Evolutionary conservation across 306 rosid species (phyloP).

Genomic region (Mimosa pudica): DNA sequence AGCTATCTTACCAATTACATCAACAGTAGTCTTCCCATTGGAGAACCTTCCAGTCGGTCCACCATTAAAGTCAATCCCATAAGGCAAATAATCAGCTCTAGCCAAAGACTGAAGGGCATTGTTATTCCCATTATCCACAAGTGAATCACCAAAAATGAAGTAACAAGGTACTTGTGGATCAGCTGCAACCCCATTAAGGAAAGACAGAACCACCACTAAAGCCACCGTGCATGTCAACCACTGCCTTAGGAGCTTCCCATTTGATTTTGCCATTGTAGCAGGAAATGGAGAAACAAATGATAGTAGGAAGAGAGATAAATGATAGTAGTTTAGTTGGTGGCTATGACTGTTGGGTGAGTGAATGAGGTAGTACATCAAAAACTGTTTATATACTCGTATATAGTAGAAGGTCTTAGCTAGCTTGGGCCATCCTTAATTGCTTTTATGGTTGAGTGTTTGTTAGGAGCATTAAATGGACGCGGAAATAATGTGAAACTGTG

Average conservation of each 20-base stretch:
- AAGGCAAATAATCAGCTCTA: slow-evolving; percentile 76
- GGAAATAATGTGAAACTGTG: slow-evolving; percentile 48
- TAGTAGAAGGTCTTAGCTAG: slow-evolving; percentile 27
- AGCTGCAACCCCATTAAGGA: slow-evolving; percentile 40
- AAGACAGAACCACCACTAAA: slow-evolving; percentile 39
- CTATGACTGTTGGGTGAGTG: slow-evolving; percentile 18
- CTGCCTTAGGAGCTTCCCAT: neutral
- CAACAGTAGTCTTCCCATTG: slow-evolving; percentile 81
- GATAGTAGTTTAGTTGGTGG: neutral
- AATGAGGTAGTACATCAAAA: slow-evolving; percentile 28
- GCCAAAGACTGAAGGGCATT: slow-evolving; percentile 77
- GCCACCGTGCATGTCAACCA: slow-evolving; percentile 18
- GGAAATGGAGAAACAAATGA: neutral
- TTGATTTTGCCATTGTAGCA: slow-evolving; percentile 24
- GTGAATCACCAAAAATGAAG: slow-evolving; percentile 91
- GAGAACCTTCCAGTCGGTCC: slow-evolving; percentile 93
- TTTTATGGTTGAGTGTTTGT: slow-evolving; percentile 58
- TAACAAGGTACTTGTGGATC: slow-evolving; percentile 83
- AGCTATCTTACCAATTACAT: slow-evolving; percentile 67
- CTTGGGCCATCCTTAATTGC: neutral
- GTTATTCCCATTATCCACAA: slow-evolving; percentile 90
- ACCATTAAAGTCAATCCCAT: slow-evolving; percentile 70
- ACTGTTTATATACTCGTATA: slow-evolving; percentile 40
- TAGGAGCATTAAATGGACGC: slow-evolving; percentile 77
- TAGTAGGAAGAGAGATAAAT: neutral